Conservation (phyloP, 2,329 filamentous ascomycete species). For the Incumbomyces delicatus region DNA sequence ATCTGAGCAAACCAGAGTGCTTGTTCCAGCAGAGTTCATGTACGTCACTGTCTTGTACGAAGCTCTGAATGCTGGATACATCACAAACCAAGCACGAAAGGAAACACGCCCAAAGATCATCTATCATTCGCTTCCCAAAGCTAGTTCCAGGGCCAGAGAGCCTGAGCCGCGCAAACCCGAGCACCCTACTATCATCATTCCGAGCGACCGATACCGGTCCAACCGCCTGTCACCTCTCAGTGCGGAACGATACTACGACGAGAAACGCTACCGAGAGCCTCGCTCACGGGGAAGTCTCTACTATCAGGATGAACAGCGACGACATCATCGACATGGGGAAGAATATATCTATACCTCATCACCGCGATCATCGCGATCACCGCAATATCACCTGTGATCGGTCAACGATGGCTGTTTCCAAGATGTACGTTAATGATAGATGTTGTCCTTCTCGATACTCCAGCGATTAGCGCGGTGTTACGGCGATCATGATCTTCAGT, state of each 20-base stretch:
- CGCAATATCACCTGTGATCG: constrained; percentile 2
- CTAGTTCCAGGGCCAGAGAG: neutral
- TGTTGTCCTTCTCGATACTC: neutral
- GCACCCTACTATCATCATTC: neutral
- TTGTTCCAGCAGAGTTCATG: constrained; percentile 1
- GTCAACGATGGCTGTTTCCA: neutral
- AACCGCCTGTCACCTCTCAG: neutral
- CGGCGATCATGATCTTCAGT: neutral
- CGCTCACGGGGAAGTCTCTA: constrained; percentile 6
- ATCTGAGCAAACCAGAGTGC: neutral
- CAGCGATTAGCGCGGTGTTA: neutral
- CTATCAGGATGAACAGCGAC: constrained; percentile 6
- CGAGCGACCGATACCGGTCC: neutral
- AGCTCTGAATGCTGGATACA: constrained; percentile 2
- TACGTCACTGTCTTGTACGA: constrained; percentile 5
- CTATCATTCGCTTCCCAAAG: neutral
- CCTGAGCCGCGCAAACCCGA: neutral
- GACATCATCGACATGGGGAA: constrained; percentile 2
- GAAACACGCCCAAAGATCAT: neutral
- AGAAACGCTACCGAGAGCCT: constrained; percentile 1
- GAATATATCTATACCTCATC: constrained; percentile 4
- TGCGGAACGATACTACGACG: constrained; percentile 4
- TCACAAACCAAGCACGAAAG: neutral
- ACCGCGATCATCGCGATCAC: neutral
- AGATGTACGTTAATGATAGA: neutral